Evolutionary conservation across 2,329 filamentous ascomycete species (phyloP).

Genomic region (Coniochaeta pulveracea): DNA sequence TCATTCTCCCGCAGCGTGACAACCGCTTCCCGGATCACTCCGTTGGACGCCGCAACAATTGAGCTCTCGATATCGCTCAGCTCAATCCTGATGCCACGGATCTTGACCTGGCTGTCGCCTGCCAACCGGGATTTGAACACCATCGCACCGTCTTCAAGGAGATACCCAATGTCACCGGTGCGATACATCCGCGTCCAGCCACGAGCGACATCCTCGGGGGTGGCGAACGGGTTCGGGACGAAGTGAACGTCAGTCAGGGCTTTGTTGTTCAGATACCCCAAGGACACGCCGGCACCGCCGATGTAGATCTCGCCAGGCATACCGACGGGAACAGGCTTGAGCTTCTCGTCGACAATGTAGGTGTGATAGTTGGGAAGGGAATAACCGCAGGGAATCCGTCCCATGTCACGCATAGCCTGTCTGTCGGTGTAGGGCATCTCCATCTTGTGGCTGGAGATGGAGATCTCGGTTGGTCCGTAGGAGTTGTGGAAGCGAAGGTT

Average conservation of each 20-base stretch:
- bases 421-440: too few relatives aligned
- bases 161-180: conserved; percentile 23
- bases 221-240: conserved; percentile 11
- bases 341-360: conserved; percentile 25
- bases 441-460: conserved; percentile 8
- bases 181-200: conserved; percentile 18
- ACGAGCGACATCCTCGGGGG: conserved; percentile 7
- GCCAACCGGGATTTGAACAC: conserved; percentile 20
- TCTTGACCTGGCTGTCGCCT: conserved; percentile 27
- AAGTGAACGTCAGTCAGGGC: conserved; percentile 13
- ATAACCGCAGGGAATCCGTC: too few relatives aligned
- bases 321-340: conserved; percentile 22
- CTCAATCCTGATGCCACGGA: conserved; percentile 28
- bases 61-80: conserved; percentile 24
- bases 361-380: conserved; percentile 22
- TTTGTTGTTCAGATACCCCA: conserved; percentile 18
- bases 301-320: conserved; percentile 28
- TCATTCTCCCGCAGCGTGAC: not conserved
- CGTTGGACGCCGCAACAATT: conserved; percentile 1
- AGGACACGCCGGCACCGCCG: conserved; percentile 19
- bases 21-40: conserved; percentile 1
- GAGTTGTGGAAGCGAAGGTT: conserved; percentile 12
- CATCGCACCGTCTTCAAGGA: conserved; percentile 20
- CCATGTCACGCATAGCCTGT: too few relatives aligned
- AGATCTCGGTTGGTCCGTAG: conserved; percentile 17